Base-by-base conservation (phyloP, 2,329 filamentous ascomycete genomes). In the Phaeomoniella chlamydospora region DNA sequence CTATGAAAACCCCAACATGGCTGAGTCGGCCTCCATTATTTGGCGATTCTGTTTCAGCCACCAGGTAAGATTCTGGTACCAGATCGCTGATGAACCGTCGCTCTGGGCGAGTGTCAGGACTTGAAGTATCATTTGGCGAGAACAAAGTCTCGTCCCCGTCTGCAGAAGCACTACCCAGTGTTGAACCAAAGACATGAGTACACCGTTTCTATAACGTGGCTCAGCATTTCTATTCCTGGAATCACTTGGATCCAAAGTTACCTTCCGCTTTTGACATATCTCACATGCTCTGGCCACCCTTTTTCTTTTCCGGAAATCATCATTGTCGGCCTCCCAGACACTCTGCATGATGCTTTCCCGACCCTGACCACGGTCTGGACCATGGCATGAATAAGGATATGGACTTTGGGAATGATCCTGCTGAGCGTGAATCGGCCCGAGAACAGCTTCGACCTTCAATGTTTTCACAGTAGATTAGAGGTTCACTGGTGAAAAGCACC, bases 31-130 rank as follows among this genome's bases (percentile, higher is more conserved):
- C 31, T 18, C 41, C 44, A 18, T 45, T 38, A 4, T 36, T 34
- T 13, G 42, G 34, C 10, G 41, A 38, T n/a, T 43, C 42, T 15
- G 45, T 34, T 18, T 46, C 44, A 14, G 43, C 55, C 13, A 51
- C 47, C 37, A 61, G 54, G 4, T 57, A 45, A 18, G 57, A 53
- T 45, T 61, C 57, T 4, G 57, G 57, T 36, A 59, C 60, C 2
- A 58, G 45, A 36, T 61, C 55, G 18, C 57, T 56, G 15, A 61
- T 56, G 34, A 60, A 60, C 13, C 55, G 51, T 11, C 18, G 11
- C 18, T 9, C 17, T 18, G 18, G 18, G 6, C 12, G 32, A 4
- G 32, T 18, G 11, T 13, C 5, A 6, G 11, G 12, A 12, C 13
- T 46, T 41, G 11, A 42, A 44, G 35, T 46, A 44, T 36, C 46